A percentile compares a stretch with the other conserved stretches of the same genome.
Conservation (phyloP, 2,329 filamentous ascomycete species). For the Aspergillus pseudonomiae region DNA sequence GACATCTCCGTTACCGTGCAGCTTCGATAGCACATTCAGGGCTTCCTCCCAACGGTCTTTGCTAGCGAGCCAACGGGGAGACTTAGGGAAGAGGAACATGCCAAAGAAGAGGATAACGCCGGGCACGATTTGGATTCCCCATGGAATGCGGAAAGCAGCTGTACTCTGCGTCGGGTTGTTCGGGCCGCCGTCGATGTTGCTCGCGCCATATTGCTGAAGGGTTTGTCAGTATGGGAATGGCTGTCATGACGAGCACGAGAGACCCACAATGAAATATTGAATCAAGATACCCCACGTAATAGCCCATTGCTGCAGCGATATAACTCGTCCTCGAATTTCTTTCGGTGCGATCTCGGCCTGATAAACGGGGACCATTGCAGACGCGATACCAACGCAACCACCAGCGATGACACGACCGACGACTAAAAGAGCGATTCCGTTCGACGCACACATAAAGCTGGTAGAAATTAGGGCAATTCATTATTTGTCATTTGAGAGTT, state of each 20-base stretch:
- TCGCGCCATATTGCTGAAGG: conserved; percentile 23
- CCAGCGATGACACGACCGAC: conserved; percentile 71
- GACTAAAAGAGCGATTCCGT: conserved; percentile 71
- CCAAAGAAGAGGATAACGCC: conserved; percentile 59
- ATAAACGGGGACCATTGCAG: conserved; percentile 70
- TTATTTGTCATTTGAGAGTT: not conserved
- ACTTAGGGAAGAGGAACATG: conserved; percentile 56
- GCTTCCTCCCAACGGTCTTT: conserved; percentile 61
- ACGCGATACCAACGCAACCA: conserved; percentile 71
- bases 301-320: conserved; percentile 72
- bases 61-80: conserved; percentile 64
- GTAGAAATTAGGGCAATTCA: conserved; percentile 30
- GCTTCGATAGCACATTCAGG: conserved; percentile 52
- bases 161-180: conserved; percentile 52
- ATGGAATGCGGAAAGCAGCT: conserved; percentile 64
- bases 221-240: not conserved
- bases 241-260: conserved; percentile 31
- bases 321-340: conserved; percentile 60
- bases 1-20: conserved; percentile 66
- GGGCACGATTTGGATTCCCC: conserved; percentile 65
- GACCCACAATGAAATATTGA: conserved; percentile 60
- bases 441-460: conserved; percentile 60
- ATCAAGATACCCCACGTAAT: conserved; percentile 72
- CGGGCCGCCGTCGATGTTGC: conserved; percentile 58
- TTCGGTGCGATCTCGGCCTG: conserved; percentile 67